A percentile compares a stretch with the other conserved stretches of the same genome.
Conservation (phyloP, 2,329 filamentous ascomycete species). For the Stagonosporopsis vannaccii region DNA sequence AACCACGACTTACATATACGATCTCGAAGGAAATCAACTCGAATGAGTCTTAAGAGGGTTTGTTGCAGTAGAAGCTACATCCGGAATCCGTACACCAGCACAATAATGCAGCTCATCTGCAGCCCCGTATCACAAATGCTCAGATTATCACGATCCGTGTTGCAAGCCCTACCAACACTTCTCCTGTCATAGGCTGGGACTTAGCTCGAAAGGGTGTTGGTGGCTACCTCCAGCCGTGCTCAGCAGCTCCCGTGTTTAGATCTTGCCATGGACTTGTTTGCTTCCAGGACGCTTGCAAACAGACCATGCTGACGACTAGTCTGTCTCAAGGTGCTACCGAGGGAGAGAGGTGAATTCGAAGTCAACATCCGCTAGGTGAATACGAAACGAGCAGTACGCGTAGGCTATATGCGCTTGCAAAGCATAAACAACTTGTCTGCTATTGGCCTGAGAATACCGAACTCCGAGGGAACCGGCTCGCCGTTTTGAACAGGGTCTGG, state of each 20-base stretch:
- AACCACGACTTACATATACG: background rate
- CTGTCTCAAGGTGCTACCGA: background rate
- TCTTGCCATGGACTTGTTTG: background rate
- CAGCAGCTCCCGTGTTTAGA: background rate
- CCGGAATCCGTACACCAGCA: no score
- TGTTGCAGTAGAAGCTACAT: background rate
- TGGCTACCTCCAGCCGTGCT: background rate
- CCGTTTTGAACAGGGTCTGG: background rate
- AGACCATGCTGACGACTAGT: background rate
- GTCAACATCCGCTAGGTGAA: background rate
- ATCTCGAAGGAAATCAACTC: background rate
- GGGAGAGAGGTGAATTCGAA: background rate
- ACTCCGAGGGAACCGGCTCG: slow-evolving; percentile 8
- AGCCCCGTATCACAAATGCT: background rate
- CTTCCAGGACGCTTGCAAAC: background rate
- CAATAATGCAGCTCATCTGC: background rate
- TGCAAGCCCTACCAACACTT: background rate
- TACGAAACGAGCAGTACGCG: background rate
- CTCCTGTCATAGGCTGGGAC: background rate
- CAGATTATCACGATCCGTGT: background rate
- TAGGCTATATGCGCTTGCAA: slow-evolving; percentile 8
- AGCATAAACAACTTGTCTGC: background rate
- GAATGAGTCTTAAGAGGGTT: background rate
- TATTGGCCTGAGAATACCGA: slow-evolving; percentile 8
- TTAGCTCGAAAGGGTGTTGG: background rate